A percentile compares a stretch with the other conserved stretches of the same genome.
These are phyloP conservation scores for Nasturtium officinale DNA, from an alignment of 345 rosid species.

Conservation along the genomic window DNA sequence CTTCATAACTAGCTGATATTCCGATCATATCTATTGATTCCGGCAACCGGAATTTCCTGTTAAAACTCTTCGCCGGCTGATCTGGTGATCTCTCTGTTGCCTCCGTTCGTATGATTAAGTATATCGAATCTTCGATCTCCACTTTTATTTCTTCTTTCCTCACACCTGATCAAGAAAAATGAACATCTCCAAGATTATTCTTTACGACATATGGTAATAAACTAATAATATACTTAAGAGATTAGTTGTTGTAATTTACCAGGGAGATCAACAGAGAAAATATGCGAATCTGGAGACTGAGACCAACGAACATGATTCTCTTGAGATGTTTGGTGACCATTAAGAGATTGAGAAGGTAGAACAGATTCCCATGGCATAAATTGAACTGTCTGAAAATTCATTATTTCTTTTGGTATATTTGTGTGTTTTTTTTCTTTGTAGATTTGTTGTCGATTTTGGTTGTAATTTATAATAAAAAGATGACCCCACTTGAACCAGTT, in stretches of 20 bases:
- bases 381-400: constrained; percentile 53
- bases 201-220: constrained; percentile 1
- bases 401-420: constrained; percentile 18
- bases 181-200: neutral
- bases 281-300: constrained; percentile 66
- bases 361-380: constrained; percentile 56
- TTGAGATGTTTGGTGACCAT: constrained; percentile 41
- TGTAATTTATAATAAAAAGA: constrained; percentile 3
- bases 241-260: constrained; percentile 42
- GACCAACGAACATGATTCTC: constrained; percentile 67
- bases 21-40: constrained; percentile 53
- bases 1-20: constrained; percentile 68
- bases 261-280: constrained; percentile 74
- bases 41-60: constrained; percentile 76
- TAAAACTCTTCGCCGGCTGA: constrained; percentile 52
- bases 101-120: constrained; percentile 66
- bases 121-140: constrained; percentile 73
- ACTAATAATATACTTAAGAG: too few relatives aligned
- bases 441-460: neutral
- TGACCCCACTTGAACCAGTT: constrained; percentile 30
- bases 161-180: constrained; percentile 51
- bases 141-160: constrained; percentile 76
- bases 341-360: constrained; percentile 40
- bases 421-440: neutral
- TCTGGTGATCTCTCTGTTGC: constrained; percentile 42